Base-by-base conservation (phyloP, 2,329 filamentous ascomycete genomes). In the Purpureocillium lavendulum region DNA sequence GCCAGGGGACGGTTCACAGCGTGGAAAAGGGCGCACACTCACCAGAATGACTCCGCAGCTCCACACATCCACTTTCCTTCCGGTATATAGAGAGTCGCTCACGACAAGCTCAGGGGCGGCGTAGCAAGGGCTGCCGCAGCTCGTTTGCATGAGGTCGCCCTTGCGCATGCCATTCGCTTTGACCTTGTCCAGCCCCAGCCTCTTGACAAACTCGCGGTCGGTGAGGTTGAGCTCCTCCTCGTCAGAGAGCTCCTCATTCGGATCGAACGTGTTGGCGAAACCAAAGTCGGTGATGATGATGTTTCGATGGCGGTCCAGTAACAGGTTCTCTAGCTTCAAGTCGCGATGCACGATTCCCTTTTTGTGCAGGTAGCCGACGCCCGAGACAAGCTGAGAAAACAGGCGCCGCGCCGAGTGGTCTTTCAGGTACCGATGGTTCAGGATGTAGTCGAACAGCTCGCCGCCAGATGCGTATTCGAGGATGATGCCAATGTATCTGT, bases 231-330 rank as follows among this genome's bases (percentile, higher is more conserved):
- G 77, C 62, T 97, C 92, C 49, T 96, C 84, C 43, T 96, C 89
- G 44, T 95, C 87, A 4, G 77, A 79, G 30, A 98, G 73, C 59
- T 96, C 88, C 56, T 98, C 92, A 29, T 71, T 67, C 0, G 92
- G 79, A 56, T 96, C 85, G 57, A 98, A 98, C 0, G 89, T 97
- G 63, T 98, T 98, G 50, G 92, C 92, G 59, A 98, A 98, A 14
- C 92, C 92, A 64, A 98, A 98, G 65, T 98, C 92, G 13, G 92
- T 98, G 57, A 98, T 98, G 65, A 98, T 98, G 56, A 98, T 97
- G 68, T 98, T 98, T 47, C 88, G 84, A 58, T 98, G 96, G 46
- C 90, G 83, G 64, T 98, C 92, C 38, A 98, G 74, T 30, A 98
- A 74, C 53, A 98, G 62, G 57, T 98, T 98, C 65, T 98, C 92